Evolutionary conservation across 495 filamentous ascomycete species (phyloP).

Genomic region (Usnea hakonensis): DNA sequence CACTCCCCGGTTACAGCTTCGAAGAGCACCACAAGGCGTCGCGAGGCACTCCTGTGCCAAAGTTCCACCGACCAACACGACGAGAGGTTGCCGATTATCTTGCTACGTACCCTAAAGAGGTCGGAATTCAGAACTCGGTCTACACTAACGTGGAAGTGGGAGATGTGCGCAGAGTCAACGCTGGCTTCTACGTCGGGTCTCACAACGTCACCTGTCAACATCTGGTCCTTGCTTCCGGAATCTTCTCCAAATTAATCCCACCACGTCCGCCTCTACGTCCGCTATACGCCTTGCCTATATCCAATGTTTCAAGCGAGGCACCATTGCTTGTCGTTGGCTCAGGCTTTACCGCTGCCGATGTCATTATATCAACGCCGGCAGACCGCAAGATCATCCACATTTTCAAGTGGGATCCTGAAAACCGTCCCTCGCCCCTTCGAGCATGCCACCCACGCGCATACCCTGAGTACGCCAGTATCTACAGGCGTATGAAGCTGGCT

Average conservation of each 20-base stretch:
- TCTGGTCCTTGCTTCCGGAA: conserved; percentile 57
- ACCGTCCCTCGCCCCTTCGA: conserved; percentile 50
- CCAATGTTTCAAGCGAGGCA: conserved; percentile 21
- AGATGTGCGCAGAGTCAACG: conserved; percentile 37
- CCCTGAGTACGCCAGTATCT: conserved; percentile 58
- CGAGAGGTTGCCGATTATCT: conserved; percentile 54
- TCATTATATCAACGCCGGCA: conserved; percentile 48
- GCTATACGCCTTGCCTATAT: conserved; percentile 23
- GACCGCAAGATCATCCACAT: conserved; percentile 52
- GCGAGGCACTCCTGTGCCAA: conserved; percentile 38
- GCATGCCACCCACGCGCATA: conserved; percentile 59
- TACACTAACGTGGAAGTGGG: conserved; percentile 37
- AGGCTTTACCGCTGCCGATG: conserved; percentile 58
- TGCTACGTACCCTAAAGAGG: conserved; percentile 46
- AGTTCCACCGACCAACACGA: conserved; percentile 52
- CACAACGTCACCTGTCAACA: conserved; percentile 51
- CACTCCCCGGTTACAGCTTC: conserved; percentile 56
- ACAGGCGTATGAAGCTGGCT: conserved; percentile 55
- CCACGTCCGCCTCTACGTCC: conserved; percentile 44
- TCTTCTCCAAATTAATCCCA: conserved; percentile 50
- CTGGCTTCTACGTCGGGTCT: conserved; percentile 47
- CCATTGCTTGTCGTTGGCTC: conserved; percentile 55
- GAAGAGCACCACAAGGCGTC: conserved; percentile 42
- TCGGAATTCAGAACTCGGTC: conserved; percentile 46
- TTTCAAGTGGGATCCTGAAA: conserved; percentile 54